These are phyloP conservation scores for Pseudohyphozyma bogoriensis DNA, from an alignment of 768 basidiomycete species.

Conservation along the genomic window DNA sequence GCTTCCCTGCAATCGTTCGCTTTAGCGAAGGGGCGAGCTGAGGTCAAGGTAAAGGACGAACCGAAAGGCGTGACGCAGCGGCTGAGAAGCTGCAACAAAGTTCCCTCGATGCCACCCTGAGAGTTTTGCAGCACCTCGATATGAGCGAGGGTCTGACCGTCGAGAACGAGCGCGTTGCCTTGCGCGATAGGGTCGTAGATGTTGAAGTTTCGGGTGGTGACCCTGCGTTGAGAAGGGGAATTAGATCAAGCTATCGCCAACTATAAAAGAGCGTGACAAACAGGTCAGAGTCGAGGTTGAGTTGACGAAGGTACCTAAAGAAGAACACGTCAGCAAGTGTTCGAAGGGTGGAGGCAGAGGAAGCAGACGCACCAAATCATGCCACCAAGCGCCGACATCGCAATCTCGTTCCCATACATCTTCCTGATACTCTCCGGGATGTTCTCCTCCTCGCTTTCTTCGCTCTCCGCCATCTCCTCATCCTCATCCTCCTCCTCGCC, in stretches of 20 bases:
- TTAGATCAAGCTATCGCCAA: not conserved
- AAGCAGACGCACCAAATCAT: slow-evolving; percentile 65
- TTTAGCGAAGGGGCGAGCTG: not conserved
- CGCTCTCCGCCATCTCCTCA: slow-evolving; percentile 28
- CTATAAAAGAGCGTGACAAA: not conserved
- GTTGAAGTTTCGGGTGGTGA: slow-evolving; percentile 96
- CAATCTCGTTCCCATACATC: slow-evolving; percentile 54
- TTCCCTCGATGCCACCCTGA: slow-evolving; percentile 86
- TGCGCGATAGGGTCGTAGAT: slow-evolving; percentile 60
- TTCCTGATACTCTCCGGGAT: slow-evolving; percentile 65
- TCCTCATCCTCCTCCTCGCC: slow-evolving; percentile 45
- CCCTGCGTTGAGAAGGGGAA: slow-evolving; percentile 4
- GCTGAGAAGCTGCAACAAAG: slow-evolving; percentile 62
- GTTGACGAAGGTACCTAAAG: slow-evolving; percentile 67
- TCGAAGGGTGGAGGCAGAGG: not conserved
- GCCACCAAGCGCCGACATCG: slow-evolving; percentile 77
- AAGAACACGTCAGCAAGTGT: not conserved
- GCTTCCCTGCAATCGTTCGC: slow-evolving; percentile 57
- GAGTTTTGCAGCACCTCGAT: slow-evolving; percentile 89
- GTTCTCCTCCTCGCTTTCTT: slow-evolving; percentile 34
- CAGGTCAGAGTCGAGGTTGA: slow-evolving; percentile 93
- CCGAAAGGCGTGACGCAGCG: slow-evolving; percentile 88
- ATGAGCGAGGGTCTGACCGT: slow-evolving; percentile 91
- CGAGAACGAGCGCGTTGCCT: slow-evolving; percentile 73
- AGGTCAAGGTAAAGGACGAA: slow-evolving; percentile 35